phyloP scores from a whole-genome alignment of 306 rosid genomes.

The Casuarina cunninghamiana region DNA sequence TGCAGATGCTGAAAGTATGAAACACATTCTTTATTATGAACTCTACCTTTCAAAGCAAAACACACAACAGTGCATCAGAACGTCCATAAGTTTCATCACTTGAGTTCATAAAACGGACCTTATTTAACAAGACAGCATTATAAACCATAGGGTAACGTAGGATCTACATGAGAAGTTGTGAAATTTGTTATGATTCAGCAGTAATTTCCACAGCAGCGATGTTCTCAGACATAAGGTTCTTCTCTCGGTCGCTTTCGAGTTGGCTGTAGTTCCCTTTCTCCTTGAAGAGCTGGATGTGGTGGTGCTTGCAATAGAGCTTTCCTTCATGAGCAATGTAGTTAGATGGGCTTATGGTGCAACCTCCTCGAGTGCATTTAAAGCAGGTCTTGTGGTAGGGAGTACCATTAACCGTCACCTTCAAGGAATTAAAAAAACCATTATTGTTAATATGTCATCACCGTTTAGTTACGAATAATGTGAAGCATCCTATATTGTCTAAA shows the following conservation, averaged over 20 bases:
- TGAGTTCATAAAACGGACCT: constrained; percentile 1
- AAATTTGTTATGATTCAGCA: constrained; percentile 21
- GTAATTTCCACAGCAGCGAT: constrained; percentile 27
- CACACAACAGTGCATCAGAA: background rate
- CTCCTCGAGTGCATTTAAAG: constrained; percentile 81
- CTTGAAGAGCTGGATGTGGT: constrained; percentile 79
- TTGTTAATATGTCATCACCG: background rate
- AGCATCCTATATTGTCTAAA: no score
- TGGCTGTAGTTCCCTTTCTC: constrained; percentile 83
- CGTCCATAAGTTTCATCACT: background rate
- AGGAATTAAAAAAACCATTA: background rate
- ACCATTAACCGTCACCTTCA: constrained; percentile 57
- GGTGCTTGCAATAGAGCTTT: constrained; percentile 79
- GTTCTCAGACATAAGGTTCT: constrained; percentile 11
- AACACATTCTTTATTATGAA: background rate
- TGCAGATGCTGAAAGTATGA: background rate
- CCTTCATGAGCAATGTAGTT: constrained; percentile 72
- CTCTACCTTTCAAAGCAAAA: background rate
- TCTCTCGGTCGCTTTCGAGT: constrained; percentile 47
- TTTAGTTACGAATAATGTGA: no score
- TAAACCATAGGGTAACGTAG: constrained; percentile 1
- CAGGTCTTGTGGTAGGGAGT: constrained; percentile 63
- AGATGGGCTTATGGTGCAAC: constrained; percentile 71
- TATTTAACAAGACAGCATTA: constrained; percentile 2
- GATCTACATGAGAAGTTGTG: constrained; percentile 9